These are phyloP conservation scores for Microbotryum violaceum DNA, from an alignment of 1,284 basidiomycete genomes.

Conservation along the genomic window DNA sequence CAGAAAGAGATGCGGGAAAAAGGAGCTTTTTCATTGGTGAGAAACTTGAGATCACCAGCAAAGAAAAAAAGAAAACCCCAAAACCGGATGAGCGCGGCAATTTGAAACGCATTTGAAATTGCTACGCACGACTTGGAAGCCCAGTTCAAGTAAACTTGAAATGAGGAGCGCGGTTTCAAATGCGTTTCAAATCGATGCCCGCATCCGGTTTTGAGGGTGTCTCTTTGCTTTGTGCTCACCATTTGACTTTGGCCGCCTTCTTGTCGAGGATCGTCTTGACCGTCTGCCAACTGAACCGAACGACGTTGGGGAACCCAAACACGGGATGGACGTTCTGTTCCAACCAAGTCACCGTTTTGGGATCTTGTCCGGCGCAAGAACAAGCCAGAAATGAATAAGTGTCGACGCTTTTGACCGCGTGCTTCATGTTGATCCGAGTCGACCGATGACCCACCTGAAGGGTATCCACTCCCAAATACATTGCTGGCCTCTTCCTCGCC, in stretches of 20 bases:
- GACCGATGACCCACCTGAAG: constrained; percentile 55
- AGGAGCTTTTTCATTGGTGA: too few relatives aligned
- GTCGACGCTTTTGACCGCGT: background rate
- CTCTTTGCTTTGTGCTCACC: constrained; percentile 48
- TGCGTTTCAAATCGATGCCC: too few relatives aligned
- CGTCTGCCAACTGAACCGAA: constrained; percentile 92
- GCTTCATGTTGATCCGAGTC: too few relatives aligned
- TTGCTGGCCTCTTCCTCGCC: constrained; percentile 44
- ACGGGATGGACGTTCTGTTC: constrained; percentile 69
- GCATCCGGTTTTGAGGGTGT: too few relatives aligned
- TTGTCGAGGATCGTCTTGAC: constrained; percentile 81
- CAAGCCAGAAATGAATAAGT: background rate
- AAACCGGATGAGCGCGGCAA: too few relatives aligned
- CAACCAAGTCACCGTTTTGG: constrained; percentile 84
- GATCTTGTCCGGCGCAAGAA: constrained; percentile 51
- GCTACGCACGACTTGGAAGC: too few relatives aligned
- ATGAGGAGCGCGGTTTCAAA: too few relatives aligned
- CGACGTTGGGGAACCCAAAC: constrained; percentile 86
- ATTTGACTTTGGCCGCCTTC: constrained; percentile 64
- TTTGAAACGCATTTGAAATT: too few relatives aligned
- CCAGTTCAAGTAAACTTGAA: too few relatives aligned
- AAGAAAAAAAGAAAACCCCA: too few relatives aligned
- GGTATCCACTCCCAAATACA: constrained; percentile 62
- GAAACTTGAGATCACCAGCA: background rate
- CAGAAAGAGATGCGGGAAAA: background rate